Conservation (phyloP, 2,329 filamentous ascomycete species). For the Geosmithia flava region DNA sequence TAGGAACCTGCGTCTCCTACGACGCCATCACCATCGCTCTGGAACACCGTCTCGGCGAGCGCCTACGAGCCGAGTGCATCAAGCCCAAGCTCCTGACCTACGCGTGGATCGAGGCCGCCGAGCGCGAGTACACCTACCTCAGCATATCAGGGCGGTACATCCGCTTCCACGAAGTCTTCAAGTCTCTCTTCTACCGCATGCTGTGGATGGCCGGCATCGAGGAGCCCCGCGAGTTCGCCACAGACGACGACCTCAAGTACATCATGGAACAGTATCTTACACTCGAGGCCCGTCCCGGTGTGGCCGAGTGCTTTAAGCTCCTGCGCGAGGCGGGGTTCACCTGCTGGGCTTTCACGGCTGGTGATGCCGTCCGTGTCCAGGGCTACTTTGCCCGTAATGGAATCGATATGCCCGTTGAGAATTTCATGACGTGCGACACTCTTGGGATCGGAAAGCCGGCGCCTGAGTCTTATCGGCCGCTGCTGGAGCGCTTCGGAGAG, state of each 20-base stretch:
- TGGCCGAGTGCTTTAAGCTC: constrained; percentile 25
- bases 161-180: constrained; percentile 27
- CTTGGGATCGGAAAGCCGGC: constrained; percentile 36
- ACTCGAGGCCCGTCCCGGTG: constrained; percentile 23
- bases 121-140: constrained; percentile 37
- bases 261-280: constrained; percentile 23
- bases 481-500: constrained; percentile 25
- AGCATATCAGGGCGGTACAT: constrained; percentile 28
- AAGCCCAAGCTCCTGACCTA: constrained; percentile 29
- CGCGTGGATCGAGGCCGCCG: constrained; percentile 31
- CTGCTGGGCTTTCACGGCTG: constrained; percentile 41
- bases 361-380: constrained; percentile 32
- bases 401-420: constrained; percentile 34
- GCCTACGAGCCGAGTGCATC: constrained; percentile 23
- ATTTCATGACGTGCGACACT: constrained; percentile 37
- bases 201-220: constrained; percentile 28
- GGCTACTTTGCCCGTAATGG: constrained; percentile 38
- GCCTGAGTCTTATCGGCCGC: constrained; percentile 28
- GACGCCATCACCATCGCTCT: constrained; percentile 28
- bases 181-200: constrained; percentile 33
- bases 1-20: constrained; percentile 37
- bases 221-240: constrained; percentile 26
- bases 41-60: constrained; percentile 24
- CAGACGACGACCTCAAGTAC: constrained; percentile 25
- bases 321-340: constrained; percentile 33